Percentiles rank a stretch among this genome's conserved stretches.
Evolutionary conservation across 139 green algal genomes (phyloP).

Genomic region (Chlamydomonas incerta): DNA sequence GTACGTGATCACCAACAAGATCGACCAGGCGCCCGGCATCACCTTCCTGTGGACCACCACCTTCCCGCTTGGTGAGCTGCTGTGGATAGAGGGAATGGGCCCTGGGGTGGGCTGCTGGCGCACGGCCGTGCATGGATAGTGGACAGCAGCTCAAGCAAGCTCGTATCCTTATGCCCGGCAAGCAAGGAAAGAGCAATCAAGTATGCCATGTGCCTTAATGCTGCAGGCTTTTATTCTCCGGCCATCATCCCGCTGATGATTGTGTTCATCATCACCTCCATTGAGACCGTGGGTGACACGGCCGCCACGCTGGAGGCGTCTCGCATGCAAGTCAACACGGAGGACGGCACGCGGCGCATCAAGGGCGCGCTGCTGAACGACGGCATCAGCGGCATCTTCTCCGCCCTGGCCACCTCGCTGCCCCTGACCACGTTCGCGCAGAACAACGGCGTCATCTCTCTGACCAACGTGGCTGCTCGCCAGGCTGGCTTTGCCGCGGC

Average conservation of each 20-base stretch:
- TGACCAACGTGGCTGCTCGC: slow-evolving; percentile 71
- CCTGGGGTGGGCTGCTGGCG: too few relatives aligned
- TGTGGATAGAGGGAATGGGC: too few relatives aligned
- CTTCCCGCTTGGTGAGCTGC: slow-evolving; percentile 67
- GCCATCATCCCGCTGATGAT: slow-evolving; percentile 60
- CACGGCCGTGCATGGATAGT: too few relatives aligned
- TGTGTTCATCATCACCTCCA: slow-evolving; percentile 50
- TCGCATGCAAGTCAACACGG: slow-evolving; percentile 44
- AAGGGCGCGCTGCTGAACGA: slow-evolving; percentile 73
- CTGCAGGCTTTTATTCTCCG: slow-evolving; percentile 57
- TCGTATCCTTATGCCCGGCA: too few relatives aligned
- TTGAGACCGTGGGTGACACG: slow-evolving; percentile 85
- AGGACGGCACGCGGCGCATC: slow-evolving; percentile 57
- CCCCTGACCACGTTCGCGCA: slow-evolving; percentile 80
- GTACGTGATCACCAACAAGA: slow-evolving; percentile 56
- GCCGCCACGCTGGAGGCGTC: slow-evolving; percentile 79
- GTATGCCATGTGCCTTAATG: too few relatives aligned
- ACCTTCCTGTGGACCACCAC: slow-evolving; percentile 86
- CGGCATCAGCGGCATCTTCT: slow-evolving; percentile 72
- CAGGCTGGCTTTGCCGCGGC: slow-evolving; percentile 65
- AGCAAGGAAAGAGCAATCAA: too few relatives aligned
- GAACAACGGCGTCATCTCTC: slow-evolving; percentile 87
- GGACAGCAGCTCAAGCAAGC: too few relatives aligned
- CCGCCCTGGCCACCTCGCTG: slow-evolving; percentile 65
- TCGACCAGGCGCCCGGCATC: slow-evolving; percentile 65